Percentiles rank a stretch among this genome's conserved stretches.
phyloP scores from a whole-genome alignment of 2,329 filamentous ascomycete species.

The Aurifilum marmelostoma region DNA sequence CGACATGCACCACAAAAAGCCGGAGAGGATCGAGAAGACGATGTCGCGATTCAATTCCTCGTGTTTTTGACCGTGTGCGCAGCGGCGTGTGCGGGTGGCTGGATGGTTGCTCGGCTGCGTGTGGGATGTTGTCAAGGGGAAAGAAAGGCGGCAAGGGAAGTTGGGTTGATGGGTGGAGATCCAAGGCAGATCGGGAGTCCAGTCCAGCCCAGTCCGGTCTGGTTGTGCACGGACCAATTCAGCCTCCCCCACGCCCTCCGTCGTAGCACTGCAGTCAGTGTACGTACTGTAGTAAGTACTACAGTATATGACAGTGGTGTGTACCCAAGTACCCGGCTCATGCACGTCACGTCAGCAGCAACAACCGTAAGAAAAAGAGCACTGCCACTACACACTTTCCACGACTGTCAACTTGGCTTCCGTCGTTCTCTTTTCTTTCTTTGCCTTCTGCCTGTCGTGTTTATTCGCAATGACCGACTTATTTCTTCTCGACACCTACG shows the following conservation, averaged over 20 bases:
- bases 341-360: not conserved
- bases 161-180: conserved; percentile 26
- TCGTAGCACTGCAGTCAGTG: too few species aligned
- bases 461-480: too few species aligned
- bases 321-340: not conserved
- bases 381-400: too few species aligned
- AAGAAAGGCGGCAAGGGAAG: conserved; percentile 22
- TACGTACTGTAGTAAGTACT: too few species aligned
- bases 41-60: conserved; percentile 18
- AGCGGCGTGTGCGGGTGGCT: conserved; percentile 7
- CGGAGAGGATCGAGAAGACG: conserved; percentile 2
- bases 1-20: conserved; percentile 20
- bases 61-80: conserved; percentile 15
- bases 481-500: too few species aligned
- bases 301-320: too few species aligned
- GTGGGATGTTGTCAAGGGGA: conserved; percentile 22
- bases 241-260: not conserved
- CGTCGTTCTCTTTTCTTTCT: not conserved
- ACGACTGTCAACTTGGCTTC: not conserved
- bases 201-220: conserved; percentile 6
- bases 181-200: conserved; percentile 9
- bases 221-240: conserved; percentile 8
- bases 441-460: not conserved
- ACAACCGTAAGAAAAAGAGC: not conserved
- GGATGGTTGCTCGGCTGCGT: conserved; percentile 2